These are phyloP conservation scores for Arctium lappa DNA, from an alignment of 129 eudicot species.

Conservation along the genomic window DNA sequence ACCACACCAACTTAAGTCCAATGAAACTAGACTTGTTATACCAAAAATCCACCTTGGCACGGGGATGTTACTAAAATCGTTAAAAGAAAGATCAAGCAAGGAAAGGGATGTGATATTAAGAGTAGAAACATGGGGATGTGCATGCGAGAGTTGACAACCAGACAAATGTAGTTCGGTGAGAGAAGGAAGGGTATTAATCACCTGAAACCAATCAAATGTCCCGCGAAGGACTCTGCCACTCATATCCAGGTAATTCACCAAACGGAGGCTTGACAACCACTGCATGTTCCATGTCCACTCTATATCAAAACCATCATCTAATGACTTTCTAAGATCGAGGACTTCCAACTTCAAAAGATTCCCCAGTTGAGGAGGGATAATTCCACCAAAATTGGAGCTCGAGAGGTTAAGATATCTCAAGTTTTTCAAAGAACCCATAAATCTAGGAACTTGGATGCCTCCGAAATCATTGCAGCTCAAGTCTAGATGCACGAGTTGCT, in stretches of 20 bases:
- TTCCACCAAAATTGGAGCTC: not conserved
- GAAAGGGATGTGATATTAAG: not conserved
- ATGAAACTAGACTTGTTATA: not conserved
- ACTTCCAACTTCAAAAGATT: not conserved
- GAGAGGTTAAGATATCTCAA: slow-evolving; percentile 14
- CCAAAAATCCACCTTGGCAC: slow-evolving; percentile 19
- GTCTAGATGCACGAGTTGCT: not conserved
- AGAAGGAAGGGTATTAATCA: slow-evolving; percentile 26
- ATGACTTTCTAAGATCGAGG: not conserved
- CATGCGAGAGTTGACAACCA: not conserved
- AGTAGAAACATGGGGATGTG: not conserved
- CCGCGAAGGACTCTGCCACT: slow-evolving; percentile 12
- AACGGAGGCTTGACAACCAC: slow-evolving; percentile 28
- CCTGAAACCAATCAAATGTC: slow-evolving; percentile 28
- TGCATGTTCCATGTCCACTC: not conserved
- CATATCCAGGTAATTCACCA: slow-evolving; percentile 26
- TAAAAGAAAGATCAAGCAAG: slow-evolving; percentile 25
- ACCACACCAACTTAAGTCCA: not conserved
- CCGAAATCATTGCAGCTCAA: slow-evolving; percentile 19
- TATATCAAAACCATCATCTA: not conserved
- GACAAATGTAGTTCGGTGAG: slow-evolving; percentile 18
- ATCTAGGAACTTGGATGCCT: not conserved
- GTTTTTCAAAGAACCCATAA: not conserved
- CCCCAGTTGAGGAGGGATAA: not conserved
- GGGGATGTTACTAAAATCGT: not conserved